A percentile compares a stretch with the other conserved stretches of the same genome.
Conservation (phyloP, 805 yeast genomes). For the Candida glaebosa region DNA sequence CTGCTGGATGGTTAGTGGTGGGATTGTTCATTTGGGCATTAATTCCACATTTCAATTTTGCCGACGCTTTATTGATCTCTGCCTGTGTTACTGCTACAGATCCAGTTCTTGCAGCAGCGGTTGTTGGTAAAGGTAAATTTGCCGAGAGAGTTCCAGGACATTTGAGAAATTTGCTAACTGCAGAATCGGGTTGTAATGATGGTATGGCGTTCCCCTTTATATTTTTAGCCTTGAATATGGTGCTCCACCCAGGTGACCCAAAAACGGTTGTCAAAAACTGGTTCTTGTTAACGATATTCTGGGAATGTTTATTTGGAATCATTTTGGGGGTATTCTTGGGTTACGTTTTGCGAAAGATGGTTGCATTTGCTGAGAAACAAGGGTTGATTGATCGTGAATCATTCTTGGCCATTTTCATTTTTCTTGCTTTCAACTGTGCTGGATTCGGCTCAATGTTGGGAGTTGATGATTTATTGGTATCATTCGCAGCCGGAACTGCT, state of each 20-base stretch:
- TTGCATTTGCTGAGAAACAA: conserved; percentile 67
- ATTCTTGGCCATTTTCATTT: conserved; percentile 78
- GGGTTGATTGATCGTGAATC: conserved; percentile 84
- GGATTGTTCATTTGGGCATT: conserved; percentile 77
- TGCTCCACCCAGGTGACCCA: conserved; percentile 62
- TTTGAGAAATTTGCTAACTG: conserved; percentile 74
- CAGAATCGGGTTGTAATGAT: conserved; percentile 89
- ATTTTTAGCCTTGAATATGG: conserved; percentile 61
- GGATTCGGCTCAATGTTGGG: conserved; percentile 88
- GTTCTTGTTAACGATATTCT: conserved; percentile 70
- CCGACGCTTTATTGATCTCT: conserved; percentile 68
- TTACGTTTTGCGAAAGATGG: conserved; percentile 61
- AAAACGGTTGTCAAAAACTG: conserved; percentile 75
- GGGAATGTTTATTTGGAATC: conserved; percentile 80
- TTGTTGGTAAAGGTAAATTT: conserved; percentile 90
- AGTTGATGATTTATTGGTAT: conserved; percentile 81
- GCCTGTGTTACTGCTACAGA: conserved; percentile 95
- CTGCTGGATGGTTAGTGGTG: conserved; percentile 81
- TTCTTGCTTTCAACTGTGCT: conserved; percentile 78
- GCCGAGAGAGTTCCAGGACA: conserved; percentile 94
- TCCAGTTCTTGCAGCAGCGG: conserved; percentile 93
- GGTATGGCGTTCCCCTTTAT: conserved; percentile 96
- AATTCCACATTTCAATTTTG: conserved; percentile 68
- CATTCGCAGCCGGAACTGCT: conserved; percentile 91
- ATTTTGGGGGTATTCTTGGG: conserved; percentile 74